Percentiles rank a stretch among this genome's conserved stretches.
phyloP scores from a whole-genome alignment of 331 rosid species.

The Dryas integrifolia region DNA sequence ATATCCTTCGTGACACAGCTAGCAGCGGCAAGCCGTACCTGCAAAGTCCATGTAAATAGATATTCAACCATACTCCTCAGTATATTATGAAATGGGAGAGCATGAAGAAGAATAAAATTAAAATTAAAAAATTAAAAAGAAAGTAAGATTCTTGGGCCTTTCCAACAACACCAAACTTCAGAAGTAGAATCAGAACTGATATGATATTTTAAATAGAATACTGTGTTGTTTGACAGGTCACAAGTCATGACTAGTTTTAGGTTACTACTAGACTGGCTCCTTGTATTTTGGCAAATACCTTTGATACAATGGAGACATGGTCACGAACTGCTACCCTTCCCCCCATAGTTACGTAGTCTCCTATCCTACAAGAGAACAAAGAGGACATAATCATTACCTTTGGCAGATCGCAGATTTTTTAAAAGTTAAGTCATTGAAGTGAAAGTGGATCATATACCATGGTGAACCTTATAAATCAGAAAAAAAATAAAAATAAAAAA shows the following conservation, averaged over 20 bases:
- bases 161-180: neutral
- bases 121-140: neutral
- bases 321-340: slow-evolving; percentile 91
- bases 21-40: slow-evolving; percentile 81
- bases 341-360: slow-evolving; percentile 81
- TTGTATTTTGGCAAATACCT: slow-evolving; percentile 38
- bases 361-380: slow-evolving; percentile 51
- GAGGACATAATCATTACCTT: slow-evolving; percentile 24
- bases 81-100: neutral
- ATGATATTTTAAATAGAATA: neutral
- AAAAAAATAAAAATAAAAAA: neutral
- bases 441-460: slow-evolving; percentile 4
- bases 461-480: slow-evolving; percentile 1
- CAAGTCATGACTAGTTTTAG: neutral
- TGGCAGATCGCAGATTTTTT: neutral
- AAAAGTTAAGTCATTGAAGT: slow-evolving; percentile 16
- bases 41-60: slow-evolving; percentile 33
- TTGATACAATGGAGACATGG: slow-evolving; percentile 68
- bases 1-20: slow-evolving; percentile 82
- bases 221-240: neutral
- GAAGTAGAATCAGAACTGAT: neutral
- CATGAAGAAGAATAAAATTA: neutral
- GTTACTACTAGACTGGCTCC: slow-evolving; percentile 3
- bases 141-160: neutral
- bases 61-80: neutral